A percentile compares a stretch with the other conserved stretches of the same genome.
Conservation (phyloP, 2,329 filamentous ascomycete genomes). For the Rutstroemia sydowiana region DNA sequence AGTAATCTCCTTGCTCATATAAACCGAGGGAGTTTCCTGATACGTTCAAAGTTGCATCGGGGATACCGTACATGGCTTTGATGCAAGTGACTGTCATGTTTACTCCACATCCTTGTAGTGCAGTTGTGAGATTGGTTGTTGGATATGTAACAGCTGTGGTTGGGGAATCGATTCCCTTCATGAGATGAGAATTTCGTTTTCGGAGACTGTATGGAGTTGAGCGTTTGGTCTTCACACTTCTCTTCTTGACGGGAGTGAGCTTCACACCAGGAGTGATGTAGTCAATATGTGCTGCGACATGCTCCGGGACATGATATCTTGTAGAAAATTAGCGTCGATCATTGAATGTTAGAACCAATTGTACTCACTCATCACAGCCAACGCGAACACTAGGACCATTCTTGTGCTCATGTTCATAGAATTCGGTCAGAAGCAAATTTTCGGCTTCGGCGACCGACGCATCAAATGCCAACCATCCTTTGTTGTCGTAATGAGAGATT, state of each 20-base stretch:
- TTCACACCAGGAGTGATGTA: slow-evolving; percentile 41
- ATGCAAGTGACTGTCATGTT: slow-evolving; percentile 21
- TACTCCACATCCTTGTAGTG: slow-evolving; percentile 12
- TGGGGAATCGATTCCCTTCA: too few species aligned
- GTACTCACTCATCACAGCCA: slow-evolving; percentile 30
- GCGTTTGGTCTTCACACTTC: slow-evolving; percentile 12
- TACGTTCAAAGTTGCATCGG: slow-evolving; percentile 9
- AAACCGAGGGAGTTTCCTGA: slow-evolving; percentile 12
- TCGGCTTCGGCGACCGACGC: slow-evolving; percentile 31
- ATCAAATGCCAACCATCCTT: slow-evolving; percentile 33
- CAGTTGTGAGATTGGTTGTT: slow-evolving; percentile 4
- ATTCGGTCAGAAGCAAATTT: slow-evolving; percentile 29
- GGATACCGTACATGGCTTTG: slow-evolving; percentile 30
- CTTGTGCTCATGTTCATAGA: slow-evolving; percentile 30
- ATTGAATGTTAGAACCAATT: background rate
- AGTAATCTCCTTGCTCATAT: slow-evolving; percentile 18
- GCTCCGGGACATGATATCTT: slow-evolving; percentile 36
- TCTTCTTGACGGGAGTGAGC: slow-evolving; percentile 16
- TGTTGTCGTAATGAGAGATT: slow-evolving; percentile 29
- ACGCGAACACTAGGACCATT: slow-evolving; percentile 21
- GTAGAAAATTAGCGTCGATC: background rate
- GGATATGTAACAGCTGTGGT: background rate
- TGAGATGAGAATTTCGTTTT: too few species aligned
- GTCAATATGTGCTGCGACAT: slow-evolving; percentile 37
- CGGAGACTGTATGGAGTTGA: background rate